Evolutionary conservation across 139 green algal genomes (phyloP), one percentile per base, ranked within the genome.

Genomic region (Chlorella sorokiniana): DNA sequence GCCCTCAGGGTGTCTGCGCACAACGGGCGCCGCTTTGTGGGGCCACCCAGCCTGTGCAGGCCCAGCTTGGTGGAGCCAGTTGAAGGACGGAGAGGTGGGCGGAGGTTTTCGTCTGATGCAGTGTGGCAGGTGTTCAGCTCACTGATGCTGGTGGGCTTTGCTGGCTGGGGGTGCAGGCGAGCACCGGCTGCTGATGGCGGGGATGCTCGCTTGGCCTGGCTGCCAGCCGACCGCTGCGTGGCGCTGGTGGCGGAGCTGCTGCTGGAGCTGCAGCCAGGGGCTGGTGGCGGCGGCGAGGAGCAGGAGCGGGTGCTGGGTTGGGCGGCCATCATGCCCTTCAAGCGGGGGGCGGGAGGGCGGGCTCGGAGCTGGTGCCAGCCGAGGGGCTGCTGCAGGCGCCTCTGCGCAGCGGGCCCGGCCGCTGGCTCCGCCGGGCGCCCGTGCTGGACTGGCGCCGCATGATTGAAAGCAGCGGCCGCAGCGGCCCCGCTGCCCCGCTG

Each of bases 11-110:
- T 90, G 42, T 69, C 61, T 0, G 78, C 89, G 56, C 91, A 94
- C 84, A 94, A 94, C 70, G 91, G 91, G 38, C 86, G 91, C 63
- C 85, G 73, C 18, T 94, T 92, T 86, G 84, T 93, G 27, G 91
- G 84, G 79, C 62, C 86, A 42, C 18, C 68, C 31, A 45, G 89
- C 76, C 16, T 63, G 64, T 59, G 77, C 79, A 70, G 81, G 51
- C 68, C 81, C 27, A 80, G 29, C 37, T 69, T 83, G 29, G 63
- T 91, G 35, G 79, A 79, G 37, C 65, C 78, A 22, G 69, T 88
- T 81, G 80, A 87, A 61, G 86, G 87, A 38, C 81, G 73, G 1
- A 44, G 76, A 82, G 76, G 76, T 82, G 44, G 33, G 61, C 16
- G 10, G n/a, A 1, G 25, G 51, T 67, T 40, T 31, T 8, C 31